Evolutionary conservation across 306 rosid genomes (phyloP), one percentile per base, ranked within the genome.

Genomic region (Glycyrrhiza uralensis): DNA sequence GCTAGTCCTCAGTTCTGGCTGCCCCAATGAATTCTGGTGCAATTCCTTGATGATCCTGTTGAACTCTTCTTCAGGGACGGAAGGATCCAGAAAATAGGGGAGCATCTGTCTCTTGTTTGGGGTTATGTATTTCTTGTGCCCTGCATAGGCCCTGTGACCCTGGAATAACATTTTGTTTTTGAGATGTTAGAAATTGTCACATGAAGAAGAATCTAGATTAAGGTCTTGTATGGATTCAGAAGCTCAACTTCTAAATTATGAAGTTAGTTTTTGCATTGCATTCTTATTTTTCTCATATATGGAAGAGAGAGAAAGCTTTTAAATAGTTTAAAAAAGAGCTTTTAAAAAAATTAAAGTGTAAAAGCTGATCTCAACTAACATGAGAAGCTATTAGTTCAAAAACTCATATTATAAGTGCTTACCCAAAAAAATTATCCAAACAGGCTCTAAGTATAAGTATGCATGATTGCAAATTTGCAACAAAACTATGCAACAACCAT

Each of bases 71-170:
- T 89, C 96, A 15, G 96, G 87, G 41, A 91, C 82, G 33, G 89
- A 83, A 20, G 96, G 80, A 49, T 88, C 80, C 71, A 94, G 64
- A 74, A 94, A 91, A 80, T 88, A 82, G 1, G 93, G 90, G 3
- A 89, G 95, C 97, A 94, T 91, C 15, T 94, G 95, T 59, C 99
- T 85, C 77, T 94, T 94, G 84, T 94, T 88, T 62, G 97, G 97
- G 24, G 99, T 91, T 85, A 94, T 91, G 57, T 88, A 91, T 80
- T 91, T 94, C 84, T 85, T 94, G 87, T 94, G 96, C 26, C 99
- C 99, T 14, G 92, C 96, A 66, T 83, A 94, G 17, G 97, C 99
- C 42, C 99, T 76, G 60, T 91, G 96, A 69, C 99, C 99, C 99
- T 91, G 91, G 23, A 84, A 61, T 54, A 66, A 41, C 74, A 41